Percentiles rank a stretch among this genome's conserved stretches.
phyloP scores from a whole-genome alignment of 352 stramenopile species.

The Phytophthora hybrid region DNA sequence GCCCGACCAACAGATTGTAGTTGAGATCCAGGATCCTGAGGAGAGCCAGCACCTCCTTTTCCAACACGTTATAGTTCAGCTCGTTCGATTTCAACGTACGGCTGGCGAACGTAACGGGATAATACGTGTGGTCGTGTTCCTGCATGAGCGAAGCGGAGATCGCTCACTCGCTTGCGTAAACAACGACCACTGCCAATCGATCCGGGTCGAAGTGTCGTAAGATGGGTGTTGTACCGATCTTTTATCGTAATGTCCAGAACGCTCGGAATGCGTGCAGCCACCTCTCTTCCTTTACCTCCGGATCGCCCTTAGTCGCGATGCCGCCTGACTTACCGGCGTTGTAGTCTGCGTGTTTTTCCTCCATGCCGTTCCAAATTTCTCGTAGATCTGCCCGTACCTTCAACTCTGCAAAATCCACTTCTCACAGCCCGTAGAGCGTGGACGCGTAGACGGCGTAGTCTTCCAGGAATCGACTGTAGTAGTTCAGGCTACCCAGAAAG shows the following conservation, averaged over 20 bases:
- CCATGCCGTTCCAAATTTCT: too few relatives aligned
- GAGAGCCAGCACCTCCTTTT: conserved; percentile 8
- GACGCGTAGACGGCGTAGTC: too few relatives aligned
- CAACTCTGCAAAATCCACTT: too few relatives aligned
- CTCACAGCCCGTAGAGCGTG: too few relatives aligned
- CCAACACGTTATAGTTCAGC: conserved; percentile 8
- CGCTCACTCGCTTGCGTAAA: conserved; percentile 28
- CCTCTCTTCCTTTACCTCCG: neutral
- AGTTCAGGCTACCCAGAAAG: too few relatives aligned
- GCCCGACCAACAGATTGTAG: conserved; percentile 10
- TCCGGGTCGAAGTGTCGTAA: conserved; percentile 9
- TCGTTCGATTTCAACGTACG: conserved; percentile 21
- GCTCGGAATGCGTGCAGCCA: neutral
- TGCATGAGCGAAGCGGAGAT: conserved; percentile 12
- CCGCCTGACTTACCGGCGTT: too few relatives aligned
- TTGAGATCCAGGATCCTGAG: conserved; percentile 8
- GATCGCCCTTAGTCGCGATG: neutral
- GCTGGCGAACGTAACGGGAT: conserved; percentile 15
- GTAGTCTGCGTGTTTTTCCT: too few relatives aligned
- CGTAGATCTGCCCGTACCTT: too few relatives aligned
- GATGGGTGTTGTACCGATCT: conserved; percentile 17
- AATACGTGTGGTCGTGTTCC: conserved; percentile 14
- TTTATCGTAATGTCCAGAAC: neutral
- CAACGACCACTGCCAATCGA: conserved; percentile 4
- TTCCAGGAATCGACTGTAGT: too few relatives aligned